Conservation (phyloP, 345 rosid species). For the Combretum micranthum region DNA sequence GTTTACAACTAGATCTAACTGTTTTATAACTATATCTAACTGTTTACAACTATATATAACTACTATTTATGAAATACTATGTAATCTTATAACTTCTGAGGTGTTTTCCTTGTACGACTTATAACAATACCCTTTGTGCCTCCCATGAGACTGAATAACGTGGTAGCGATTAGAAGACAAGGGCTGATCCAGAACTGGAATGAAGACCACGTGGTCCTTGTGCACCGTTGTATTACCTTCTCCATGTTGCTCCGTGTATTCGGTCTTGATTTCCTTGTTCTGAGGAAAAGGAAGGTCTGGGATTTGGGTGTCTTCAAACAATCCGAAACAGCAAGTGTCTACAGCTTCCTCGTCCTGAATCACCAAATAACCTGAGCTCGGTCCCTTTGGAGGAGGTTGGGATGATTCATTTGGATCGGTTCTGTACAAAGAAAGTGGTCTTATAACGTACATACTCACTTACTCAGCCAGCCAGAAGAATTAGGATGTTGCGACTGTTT, state of each 20-base stretch:
- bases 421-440: constrained; percentile 40
- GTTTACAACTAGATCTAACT: no score
- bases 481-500: not conserved
- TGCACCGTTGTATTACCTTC: not conserved
- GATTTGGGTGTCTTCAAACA: constrained; percentile 11
- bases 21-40: no score
- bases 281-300: constrained; percentile 38
- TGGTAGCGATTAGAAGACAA: constrained; percentile 15
- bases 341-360: constrained; percentile 39
- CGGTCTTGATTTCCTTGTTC: constrained; percentile 25
- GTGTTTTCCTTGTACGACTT: no score
- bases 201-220: constrained; percentile 10
- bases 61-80: no score
- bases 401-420: constrained; percentile 20
- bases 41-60: no score
- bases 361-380: constrained; percentile 34
- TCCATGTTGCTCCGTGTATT: not conserved
- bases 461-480: not conserved
- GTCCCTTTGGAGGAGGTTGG: constrained; percentile 30
- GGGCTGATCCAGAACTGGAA: constrained; percentile 35
- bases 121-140: no score
- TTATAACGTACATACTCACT: constrained; percentile 47
- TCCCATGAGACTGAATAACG: no score
- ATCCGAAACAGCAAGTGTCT: constrained; percentile 25
- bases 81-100: no score